phyloP scores from a whole-genome alignment of 179 eudicot genomes.

The Beta macrorhiza region DNA sequence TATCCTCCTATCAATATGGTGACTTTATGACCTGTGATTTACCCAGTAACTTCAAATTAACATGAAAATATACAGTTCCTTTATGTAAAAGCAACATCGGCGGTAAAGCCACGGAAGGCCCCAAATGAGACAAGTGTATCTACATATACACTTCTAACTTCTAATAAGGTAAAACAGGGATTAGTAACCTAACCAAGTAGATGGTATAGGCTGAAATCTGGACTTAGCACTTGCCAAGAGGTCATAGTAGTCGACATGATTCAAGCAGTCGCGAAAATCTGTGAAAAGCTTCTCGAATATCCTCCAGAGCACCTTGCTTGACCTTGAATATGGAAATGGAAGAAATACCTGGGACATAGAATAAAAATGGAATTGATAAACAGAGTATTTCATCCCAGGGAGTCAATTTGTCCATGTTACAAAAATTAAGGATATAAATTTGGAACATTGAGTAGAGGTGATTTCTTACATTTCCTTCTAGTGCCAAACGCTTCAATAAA shows the following conservation, averaged over 20 bases:
- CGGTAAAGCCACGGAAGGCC: neutral
- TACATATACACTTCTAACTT: slow-evolving; percentile 13
- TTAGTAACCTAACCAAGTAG: slow-evolving; percentile 77
- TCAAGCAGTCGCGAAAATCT: slow-evolving; percentile 74
- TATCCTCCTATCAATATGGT: no score
- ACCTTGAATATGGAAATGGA: slow-evolving; percentile 70
- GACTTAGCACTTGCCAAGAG: slow-evolving; percentile 63
- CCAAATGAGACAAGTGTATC: neutral
- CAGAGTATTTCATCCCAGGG: neutral
- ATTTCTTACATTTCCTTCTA: slow-evolving; percentile 64
- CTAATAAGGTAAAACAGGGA: neutral
- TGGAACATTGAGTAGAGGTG: neutral
- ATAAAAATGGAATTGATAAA: neutral
- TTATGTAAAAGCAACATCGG: neutral
- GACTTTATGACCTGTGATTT: no score
- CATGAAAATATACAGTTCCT: neutral
- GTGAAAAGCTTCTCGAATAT: slow-evolving; percentile 79
- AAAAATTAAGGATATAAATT: neutral
- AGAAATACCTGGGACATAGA: slow-evolving; percentile 54
- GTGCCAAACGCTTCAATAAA: slow-evolving; percentile 64
- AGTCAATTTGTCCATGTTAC: neutral
- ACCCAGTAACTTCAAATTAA: no score
- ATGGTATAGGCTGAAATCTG: slow-evolving; percentile 68
- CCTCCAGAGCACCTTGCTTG: slow-evolving; percentile 63
- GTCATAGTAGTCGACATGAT: slow-evolving; percentile 50